These are phyloP conservation scores for Silene coronaria DNA, from an alignment of 179 eudicot genomes.

Conservation along the genomic window DNA sequence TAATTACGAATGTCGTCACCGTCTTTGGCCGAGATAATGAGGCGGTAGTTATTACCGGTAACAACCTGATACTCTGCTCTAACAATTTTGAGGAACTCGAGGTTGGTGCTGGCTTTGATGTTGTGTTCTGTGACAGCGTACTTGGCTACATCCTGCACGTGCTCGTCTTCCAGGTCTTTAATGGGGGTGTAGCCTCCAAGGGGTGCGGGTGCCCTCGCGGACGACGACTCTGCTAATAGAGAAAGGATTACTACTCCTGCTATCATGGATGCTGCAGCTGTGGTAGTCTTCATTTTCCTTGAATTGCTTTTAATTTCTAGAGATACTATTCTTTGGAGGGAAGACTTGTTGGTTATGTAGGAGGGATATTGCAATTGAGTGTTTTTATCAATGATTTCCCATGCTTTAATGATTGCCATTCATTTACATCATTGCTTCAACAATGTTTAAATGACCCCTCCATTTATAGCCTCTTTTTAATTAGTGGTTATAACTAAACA, in stretches of 20 bases:
- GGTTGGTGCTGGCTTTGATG: conserved; percentile 10
- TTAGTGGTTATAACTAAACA: neutral
- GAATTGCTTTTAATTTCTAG: no score
- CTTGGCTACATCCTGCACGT: conserved; percentile 32
- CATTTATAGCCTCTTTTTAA: neutral
- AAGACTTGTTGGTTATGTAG: neutral
- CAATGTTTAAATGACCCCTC: neutral
- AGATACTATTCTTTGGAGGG: neutral
- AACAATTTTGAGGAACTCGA: conserved; percentile 17
- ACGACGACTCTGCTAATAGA: conserved; percentile 15
- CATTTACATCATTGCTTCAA: neutral
- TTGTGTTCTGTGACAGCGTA: conserved; percentile 40
- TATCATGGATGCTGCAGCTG: neutral
- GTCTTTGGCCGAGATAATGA: conserved; percentile 26
- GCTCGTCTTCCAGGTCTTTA: conserved; percentile 25
- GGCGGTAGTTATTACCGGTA: conserved; percentile 33
- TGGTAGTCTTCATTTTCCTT: conserved; percentile 4
- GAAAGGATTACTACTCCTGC: conserved; percentile 11
- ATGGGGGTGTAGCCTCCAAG: conserved; percentile 31
- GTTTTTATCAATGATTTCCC: neutral
- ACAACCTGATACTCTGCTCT: conserved; percentile 36
- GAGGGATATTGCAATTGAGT: no score
- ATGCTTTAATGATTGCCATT: neutral
- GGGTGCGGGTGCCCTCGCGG: neutral
- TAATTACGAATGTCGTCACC: conserved; percentile 12